These are phyloP conservation scores for Acacia melanoxylon DNA, from an alignment of 306 rosid species.

Conservation along the genomic window DNA sequence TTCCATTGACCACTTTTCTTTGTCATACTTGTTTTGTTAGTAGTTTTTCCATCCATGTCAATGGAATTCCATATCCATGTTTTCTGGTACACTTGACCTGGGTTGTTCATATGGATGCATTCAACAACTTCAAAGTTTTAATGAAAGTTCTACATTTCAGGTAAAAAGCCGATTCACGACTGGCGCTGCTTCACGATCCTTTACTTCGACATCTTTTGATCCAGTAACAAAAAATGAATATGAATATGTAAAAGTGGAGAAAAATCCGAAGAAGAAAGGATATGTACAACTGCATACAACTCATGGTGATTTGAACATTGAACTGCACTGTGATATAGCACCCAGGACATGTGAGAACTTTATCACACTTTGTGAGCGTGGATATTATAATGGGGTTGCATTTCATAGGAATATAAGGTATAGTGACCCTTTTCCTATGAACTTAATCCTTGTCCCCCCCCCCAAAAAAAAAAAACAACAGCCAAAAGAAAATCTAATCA, in stretches of 20 bases:
- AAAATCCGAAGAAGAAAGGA: conserved; percentile 94
- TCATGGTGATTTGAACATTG: conserved; percentile 95
- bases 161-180: conserved; percentile 91
- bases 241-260: conserved; percentile 96
- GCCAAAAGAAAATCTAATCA: background rate
- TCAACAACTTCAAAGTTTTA: conserved; percentile 17
- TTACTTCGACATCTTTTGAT: conserved; percentile 89
- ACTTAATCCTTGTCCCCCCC: background rate
- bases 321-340: conserved; percentile 90
- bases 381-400: conserved; percentile 87
- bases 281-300: conserved; percentile 88
- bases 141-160: conserved; percentile 46
- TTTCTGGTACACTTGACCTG: background rate
- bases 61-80: background rate
- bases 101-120: conserved; percentile 1
- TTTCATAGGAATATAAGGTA: conserved; percentile 92
- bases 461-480: no score
- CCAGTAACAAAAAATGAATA: conserved; percentile 87
- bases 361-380: conserved; percentile 91
- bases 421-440: background rate
- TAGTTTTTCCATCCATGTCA: background rate
- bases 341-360: conserved; percentile 95
- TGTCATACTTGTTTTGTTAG: background rate
- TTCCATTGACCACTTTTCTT: background rate
- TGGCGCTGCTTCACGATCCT: conserved; percentile 96